A percentile compares a stretch with the other conserved stretches of the same genome.
phyloP scores from a whole-genome alignment of 1,284 basidiomycete genomes.

The Ceratorhiza oryzae-sativae region DNA sequence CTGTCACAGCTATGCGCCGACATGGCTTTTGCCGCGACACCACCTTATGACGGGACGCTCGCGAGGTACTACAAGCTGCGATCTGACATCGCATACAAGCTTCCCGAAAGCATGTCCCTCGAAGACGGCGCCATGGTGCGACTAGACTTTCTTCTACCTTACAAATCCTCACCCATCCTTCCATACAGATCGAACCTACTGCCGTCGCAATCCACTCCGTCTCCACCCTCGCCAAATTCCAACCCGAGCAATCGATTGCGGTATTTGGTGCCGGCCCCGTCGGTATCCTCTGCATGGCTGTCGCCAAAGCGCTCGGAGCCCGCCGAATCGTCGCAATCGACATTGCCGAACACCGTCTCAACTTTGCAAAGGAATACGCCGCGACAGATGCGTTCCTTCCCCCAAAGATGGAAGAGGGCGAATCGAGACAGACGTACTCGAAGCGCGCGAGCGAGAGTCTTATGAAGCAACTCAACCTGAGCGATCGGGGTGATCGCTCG shows the following conservation, averaged over 20 bases:
- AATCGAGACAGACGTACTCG: conserved; percentile 73
- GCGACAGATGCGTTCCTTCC: conserved; percentile 85
- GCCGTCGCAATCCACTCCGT: conserved; percentile 92
- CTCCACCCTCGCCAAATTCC: conserved; percentile 75
- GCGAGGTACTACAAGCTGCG: conserved; percentile 81
- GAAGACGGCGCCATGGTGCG: conserved; percentile 84
- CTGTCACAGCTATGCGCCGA: conserved; percentile 69
- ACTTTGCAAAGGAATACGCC: conserved; percentile 88
- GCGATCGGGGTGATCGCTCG: conserved; percentile 54
- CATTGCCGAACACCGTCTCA: conserved; percentile 80
- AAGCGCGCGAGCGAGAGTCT: conserved; percentile 55
- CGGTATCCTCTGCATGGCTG: conserved; percentile 90
- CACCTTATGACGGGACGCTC: conserved; percentile 88
- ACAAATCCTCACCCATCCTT: background rate
- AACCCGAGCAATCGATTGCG: conserved; percentile 73
- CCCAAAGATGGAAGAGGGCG: conserved; percentile 64
- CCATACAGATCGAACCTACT: conserved; percentile 87
- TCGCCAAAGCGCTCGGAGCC: conserved; percentile 88
- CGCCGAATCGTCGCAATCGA: conserved; percentile 83
- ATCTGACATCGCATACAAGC: conserved; percentile 73
- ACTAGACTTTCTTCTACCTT: background rate
- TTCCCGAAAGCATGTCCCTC: conserved; percentile 75
- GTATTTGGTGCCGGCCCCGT: conserved; percentile 92
- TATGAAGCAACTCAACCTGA: conserved; percentile 52
- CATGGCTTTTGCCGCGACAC: conserved; percentile 87